Conservation (phyloP, 371 early-diverging fungal species). For the Amoeboaphelidium occidentale region DNA sequence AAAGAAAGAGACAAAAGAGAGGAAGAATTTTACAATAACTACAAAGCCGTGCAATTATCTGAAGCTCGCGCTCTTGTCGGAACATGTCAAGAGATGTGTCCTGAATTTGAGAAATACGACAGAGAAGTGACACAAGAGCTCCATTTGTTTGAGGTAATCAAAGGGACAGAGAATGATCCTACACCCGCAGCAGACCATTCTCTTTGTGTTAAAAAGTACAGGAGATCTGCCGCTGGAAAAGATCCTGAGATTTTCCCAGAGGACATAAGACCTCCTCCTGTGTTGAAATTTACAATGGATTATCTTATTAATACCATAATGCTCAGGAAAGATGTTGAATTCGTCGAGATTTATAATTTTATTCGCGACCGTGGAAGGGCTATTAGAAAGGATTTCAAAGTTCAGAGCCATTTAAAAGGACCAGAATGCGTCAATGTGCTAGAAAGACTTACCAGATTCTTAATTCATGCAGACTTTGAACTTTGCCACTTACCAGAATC, state of each 20-base stretch:
- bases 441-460: conserved; percentile 69
- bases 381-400: conserved; percentile 62
- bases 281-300: conserved; percentile 44
- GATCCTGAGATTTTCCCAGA: conserved; percentile 62
- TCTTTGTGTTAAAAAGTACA: conserved; percentile 52
- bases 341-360: conserved; percentile 48
- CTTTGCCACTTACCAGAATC: conserved; percentile 37
- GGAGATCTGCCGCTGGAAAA: conserved; percentile 65
- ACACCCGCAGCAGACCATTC: conserved; percentile 24
- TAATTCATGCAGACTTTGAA: conserved; percentile 47
- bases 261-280: conserved; percentile 59
- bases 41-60: too few relatives aligned
- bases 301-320: conserved; percentile 43
- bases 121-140: conserved; percentile 24
- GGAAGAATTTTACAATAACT: too few relatives aligned
- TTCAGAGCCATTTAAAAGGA: conserved; percentile 55
- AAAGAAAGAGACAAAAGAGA: too few relatives aligned
- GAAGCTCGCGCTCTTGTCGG: too few relatives aligned
- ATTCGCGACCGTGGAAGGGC: conserved; percentile 66
- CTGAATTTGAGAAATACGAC: conserved; percentile 65
- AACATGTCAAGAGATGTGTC: conserved; percentile 66
- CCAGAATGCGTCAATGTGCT: conserved; percentile 33
- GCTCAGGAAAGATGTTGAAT: conserved; percentile 15
- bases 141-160: conserved; percentile 9
- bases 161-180: conserved; percentile 14